A percentile compares a stretch with the other conserved stretches of the same genome.
These are phyloP conservation scores for Chionographis japonica DNA, from an alignment of 106 monocot species.

Conservation along the genomic window DNA sequence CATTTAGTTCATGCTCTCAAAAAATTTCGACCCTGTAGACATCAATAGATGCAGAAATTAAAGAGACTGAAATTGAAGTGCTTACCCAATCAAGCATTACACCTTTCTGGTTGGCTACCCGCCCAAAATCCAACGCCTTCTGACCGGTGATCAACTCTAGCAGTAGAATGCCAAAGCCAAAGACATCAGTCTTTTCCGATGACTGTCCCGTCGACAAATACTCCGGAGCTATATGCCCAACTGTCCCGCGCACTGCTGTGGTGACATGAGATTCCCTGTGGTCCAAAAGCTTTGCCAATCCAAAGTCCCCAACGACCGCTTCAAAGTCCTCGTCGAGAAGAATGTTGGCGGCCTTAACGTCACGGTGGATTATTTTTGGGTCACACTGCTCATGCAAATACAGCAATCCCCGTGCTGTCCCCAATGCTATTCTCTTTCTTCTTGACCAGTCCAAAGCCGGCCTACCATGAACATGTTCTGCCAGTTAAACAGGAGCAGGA, in stretches of 20 bases:
- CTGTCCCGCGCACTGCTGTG: constrained; percentile 90
- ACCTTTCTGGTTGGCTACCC: constrained; percentile 68
- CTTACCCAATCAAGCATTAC: constrained; percentile 97
- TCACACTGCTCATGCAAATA: constrained; percentile 97
- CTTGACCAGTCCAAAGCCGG: constrained; percentile 80
- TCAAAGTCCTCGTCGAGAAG: constrained; percentile 90
- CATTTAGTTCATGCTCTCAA: no score
- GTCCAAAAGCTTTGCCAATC: constrained; percentile 89
- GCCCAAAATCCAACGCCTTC: constrained; percentile 82
- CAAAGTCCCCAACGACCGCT: constrained; percentile 93
- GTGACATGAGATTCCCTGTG: constrained; percentile 94
- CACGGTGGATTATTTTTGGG: constrained; percentile 91
- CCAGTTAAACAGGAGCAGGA: neutral
- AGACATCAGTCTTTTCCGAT: constrained; percentile 96
- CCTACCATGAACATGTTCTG: constrained; percentile 70
- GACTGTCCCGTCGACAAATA: constrained; percentile 95
- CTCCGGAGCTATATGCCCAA: constrained; percentile 97
- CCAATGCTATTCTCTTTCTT: constrained; percentile 78
- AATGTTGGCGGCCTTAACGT: constrained; percentile 94
- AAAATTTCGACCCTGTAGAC: no score
- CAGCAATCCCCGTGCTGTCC: constrained; percentile 74
- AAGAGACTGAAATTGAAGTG: neutral
- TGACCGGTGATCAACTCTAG: constrained; percentile 94
- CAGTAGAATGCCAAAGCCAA: constrained; percentile 83
- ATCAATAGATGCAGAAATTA: neutral